These are phyloP conservation scores for Poa annua DNA, from an alignment of 176 grass and related monocot species.

Conservation along the genomic window DNA sequence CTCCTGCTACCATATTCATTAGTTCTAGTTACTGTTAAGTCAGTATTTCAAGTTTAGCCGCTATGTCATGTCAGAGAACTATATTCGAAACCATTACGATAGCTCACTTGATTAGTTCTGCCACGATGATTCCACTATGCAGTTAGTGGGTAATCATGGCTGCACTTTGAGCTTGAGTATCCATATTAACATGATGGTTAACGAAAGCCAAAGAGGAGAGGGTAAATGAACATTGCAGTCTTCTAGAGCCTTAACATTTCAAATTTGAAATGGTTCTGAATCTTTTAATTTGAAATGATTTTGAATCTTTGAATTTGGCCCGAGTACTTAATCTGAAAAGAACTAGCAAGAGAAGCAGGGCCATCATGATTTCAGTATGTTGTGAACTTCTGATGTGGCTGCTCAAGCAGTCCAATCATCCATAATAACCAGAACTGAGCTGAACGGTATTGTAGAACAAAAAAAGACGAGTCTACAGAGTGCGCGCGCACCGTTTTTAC, in stretches of 20 bases:
- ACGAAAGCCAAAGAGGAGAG: neutral
- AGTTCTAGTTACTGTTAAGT: neutral
- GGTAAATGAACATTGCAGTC: neutral
- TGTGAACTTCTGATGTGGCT: neutral
- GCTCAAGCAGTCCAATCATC: constrained; percentile 7
- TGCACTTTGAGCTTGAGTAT: constrained; percentile 16
- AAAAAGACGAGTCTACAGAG: too few relatives aligned
- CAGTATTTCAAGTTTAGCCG: neutral
- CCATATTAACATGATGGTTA: neutral
- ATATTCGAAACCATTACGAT: neutral
- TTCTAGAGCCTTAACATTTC: neutral
- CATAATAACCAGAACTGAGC: neutral
- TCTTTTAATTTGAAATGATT: neutral
- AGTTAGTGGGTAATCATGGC: constrained; percentile 17
- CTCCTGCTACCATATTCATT: neutral
- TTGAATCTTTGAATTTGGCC: neutral
- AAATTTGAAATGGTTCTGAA: neutral
- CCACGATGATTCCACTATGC: neutral
- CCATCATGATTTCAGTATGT: neutral
- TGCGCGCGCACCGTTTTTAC: too few relatives aligned
- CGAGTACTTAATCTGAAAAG: neutral
- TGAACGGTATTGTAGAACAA: neutral
- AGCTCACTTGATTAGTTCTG: neutral
- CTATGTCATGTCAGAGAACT: neutral
- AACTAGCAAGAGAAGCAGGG: constrained; percentile 11